These are phyloP conservation scores for button mushroom (Agaricus bisporus) DNA, from an alignment of 768 basidiomycete genomes.

Conservation along the genomic window DNA sequence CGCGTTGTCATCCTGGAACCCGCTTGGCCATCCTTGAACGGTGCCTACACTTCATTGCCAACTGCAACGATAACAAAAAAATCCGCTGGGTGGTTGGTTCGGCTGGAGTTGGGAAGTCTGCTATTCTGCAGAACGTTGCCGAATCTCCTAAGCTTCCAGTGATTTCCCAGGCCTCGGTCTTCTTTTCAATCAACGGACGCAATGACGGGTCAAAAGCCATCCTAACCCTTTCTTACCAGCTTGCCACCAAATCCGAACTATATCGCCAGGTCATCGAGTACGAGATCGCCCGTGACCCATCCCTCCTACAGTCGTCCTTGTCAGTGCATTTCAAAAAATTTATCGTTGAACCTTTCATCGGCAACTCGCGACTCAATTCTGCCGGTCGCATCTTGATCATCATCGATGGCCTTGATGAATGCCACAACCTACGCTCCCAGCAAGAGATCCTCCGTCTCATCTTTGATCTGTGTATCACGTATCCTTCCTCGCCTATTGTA, in stretches of 20 bases:
- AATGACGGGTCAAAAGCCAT: neutral
- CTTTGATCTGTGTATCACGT: neutral
- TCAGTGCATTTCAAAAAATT: conserved; percentile 11
- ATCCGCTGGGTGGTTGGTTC: no score
- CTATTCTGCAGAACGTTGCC: neutral
- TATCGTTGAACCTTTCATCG: conserved; percentile 11
- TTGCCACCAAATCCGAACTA: conserved; percentile 9
- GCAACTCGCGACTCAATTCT: neutral
- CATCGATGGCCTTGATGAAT: conserved; percentile 1
- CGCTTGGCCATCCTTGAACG: no score
- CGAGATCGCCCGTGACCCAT: conserved; percentile 6
- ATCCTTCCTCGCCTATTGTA: neutral
- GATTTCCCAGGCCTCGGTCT: neutral
- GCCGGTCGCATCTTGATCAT: neutral
- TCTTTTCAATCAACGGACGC: neutral
- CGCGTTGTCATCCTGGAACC: no score
- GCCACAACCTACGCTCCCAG: neutral
- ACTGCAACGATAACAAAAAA: no score
- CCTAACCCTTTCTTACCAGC: conserved; percentile 16
- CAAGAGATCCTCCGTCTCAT: neutral
- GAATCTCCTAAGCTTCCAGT: neutral
- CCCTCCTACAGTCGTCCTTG: conserved; percentile 6
- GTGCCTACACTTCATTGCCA: no score
- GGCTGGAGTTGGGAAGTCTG: neutral
- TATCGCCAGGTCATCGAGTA: conserved; percentile 5